These are phyloP conservation scores for Xylaria flabelliformis DNA, from an alignment of 495 filamentous ascomycete genomes.

Conservation along the genomic window DNA sequence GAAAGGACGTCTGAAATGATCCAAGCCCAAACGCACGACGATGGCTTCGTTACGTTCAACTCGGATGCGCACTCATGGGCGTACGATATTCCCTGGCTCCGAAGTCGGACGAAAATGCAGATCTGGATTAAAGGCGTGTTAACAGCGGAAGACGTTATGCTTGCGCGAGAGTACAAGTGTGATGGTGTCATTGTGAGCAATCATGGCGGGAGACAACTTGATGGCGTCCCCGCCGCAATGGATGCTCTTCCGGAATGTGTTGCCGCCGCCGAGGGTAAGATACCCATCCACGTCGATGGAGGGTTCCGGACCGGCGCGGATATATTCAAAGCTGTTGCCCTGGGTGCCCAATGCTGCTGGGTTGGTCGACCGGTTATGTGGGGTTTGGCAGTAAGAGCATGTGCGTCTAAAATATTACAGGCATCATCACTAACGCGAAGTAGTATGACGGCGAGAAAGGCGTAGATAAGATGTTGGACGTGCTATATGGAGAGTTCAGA, in stretches of 20 bases:
- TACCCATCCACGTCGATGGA: slow-evolving; percentile 41
- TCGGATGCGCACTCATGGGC: slow-evolving; percentile 45
- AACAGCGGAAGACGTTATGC: slow-evolving; percentile 43
- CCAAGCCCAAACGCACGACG: slow-evolving; percentile 35
- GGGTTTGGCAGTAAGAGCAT: slow-evolving; percentile 48
- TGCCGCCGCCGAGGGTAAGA: slow-evolving; percentile 43
- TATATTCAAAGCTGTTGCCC: slow-evolving; percentile 55
- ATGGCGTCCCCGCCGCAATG: slow-evolving; percentile 52
- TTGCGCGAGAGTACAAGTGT: slow-evolving; percentile 42
- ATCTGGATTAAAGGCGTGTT: slow-evolving; percentile 53
- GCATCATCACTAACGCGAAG: background rate
- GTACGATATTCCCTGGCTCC: slow-evolving; percentile 44
- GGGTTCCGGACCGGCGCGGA: slow-evolving; percentile 50
- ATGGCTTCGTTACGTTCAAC: slow-evolving; percentile 39
- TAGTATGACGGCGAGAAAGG: slow-evolving; percentile 16
- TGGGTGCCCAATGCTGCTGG: slow-evolving; percentile 51
- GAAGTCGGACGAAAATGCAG: slow-evolving; percentile 44
- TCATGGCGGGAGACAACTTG: slow-evolving; percentile 53
- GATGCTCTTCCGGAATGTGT: slow-evolving; percentile 54
- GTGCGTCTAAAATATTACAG: background rate
- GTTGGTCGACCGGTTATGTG: slow-evolving; percentile 49
- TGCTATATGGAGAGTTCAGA: slow-evolving; percentile 11
- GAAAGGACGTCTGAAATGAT: slow-evolving; percentile 10
- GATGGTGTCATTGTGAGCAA: slow-evolving; percentile 53
- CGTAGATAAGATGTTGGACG: background rate